Percentiles rank a stretch among this genome's conserved stretches.
These are phyloP conservation scores for Hanseniaspora lindneri DNA, from an alignment of 805 yeast genomes.

Conservation along the genomic window DNA sequence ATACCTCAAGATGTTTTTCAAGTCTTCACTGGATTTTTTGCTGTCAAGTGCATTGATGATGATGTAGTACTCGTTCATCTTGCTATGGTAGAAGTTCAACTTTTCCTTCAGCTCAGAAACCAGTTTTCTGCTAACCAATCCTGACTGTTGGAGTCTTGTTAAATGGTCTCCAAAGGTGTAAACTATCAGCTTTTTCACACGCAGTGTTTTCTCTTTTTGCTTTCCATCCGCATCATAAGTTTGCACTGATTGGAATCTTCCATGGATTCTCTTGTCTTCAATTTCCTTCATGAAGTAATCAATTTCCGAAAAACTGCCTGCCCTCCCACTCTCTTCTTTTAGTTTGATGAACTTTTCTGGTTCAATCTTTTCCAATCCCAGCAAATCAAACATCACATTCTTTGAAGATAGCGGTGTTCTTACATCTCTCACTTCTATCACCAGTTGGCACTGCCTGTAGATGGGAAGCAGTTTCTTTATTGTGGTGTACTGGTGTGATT, in stretches of 20 bases:
- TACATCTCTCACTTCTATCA: constrained; percentile 77
- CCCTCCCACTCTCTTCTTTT: constrained; percentile 41
- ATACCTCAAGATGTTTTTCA: constrained; percentile 41
- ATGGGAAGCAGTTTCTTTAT: constrained; percentile 51
- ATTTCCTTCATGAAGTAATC: constrained; percentile 67
- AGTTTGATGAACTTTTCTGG: constrained; percentile 24
- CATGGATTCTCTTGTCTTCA: constrained; percentile 34
- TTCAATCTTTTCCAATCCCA: constrained; percentile 7
- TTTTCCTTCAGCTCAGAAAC: constrained; percentile 13
- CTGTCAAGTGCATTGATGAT: constrained; percentile 47
- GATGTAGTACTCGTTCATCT: constrained; percentile 33
- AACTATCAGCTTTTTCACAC: constrained; percentile 8
- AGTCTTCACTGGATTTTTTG: constrained; percentile 35
- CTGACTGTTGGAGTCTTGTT: not conserved
- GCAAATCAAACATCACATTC: constrained; percentile 57
- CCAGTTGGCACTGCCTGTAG: constrained; percentile 68
- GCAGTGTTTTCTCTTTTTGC: not conserved
- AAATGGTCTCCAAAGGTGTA: constrained; percentile 14
- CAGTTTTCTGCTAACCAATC: constrained; percentile 3
- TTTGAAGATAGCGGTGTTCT: constrained; percentile 80
- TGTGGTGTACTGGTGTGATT: constrained; percentile 83
- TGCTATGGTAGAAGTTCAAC: constrained; percentile 18
- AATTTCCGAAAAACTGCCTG: constrained; percentile 20
- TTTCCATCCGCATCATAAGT: not conserved
- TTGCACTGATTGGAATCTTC: constrained; percentile 14